phyloP scores from a whole-genome alignment of 176 grass and related monocot species.

The Carex cristatella region DNA sequence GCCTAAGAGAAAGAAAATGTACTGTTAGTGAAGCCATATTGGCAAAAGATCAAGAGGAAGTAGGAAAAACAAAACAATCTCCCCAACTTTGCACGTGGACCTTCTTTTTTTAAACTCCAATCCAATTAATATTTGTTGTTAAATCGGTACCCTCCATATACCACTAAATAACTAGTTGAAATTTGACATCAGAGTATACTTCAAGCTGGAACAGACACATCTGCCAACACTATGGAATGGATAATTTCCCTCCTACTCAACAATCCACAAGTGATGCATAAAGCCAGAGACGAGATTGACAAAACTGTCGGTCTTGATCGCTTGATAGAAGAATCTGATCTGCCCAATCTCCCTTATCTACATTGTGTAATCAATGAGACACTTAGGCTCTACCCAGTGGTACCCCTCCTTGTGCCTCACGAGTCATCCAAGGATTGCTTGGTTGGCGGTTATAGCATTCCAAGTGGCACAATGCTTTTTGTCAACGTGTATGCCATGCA shows the following conservation, averaged over 20 bases:
- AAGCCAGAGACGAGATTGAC: slow-evolving; percentile 29
- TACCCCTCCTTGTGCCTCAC: slow-evolving; percentile 45
- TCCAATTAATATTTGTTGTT: not conserved
- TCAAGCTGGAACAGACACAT: slow-evolving; percentile 26
- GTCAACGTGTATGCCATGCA: slow-evolving; percentile 57
- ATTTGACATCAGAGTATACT: slow-evolving; percentile 15
- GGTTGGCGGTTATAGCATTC: slow-evolving; percentile 34
- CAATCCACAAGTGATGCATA: slow-evolving; percentile 25
- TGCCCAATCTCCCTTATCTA: slow-evolving; percentile 39
- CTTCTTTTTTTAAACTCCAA: not conserved
- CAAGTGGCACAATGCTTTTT: slow-evolving; percentile 46
- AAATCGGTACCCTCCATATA: not conserved
- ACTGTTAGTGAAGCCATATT: not conserved
- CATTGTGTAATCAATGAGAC: slow-evolving; percentile 54
- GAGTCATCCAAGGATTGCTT: slow-evolving; percentile 48
- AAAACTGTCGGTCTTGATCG: slow-evolving; percentile 22
- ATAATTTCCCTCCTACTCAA: slow-evolving; percentile 50
- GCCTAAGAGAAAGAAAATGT: not conserved
- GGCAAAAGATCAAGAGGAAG: not conserved
- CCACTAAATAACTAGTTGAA: not conserved
- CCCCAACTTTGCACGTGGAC: not conserved
- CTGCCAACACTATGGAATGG: slow-evolving; percentile 46
- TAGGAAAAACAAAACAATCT: not conserved
- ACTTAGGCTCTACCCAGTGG: slow-evolving; percentile 39
- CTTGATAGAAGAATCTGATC: slow-evolving; percentile 43